Evolutionary conservation across 2,329 filamentous ascomycete genomes (phyloP).

Genomic region (Exophiala phaeomuriformis): DNA sequence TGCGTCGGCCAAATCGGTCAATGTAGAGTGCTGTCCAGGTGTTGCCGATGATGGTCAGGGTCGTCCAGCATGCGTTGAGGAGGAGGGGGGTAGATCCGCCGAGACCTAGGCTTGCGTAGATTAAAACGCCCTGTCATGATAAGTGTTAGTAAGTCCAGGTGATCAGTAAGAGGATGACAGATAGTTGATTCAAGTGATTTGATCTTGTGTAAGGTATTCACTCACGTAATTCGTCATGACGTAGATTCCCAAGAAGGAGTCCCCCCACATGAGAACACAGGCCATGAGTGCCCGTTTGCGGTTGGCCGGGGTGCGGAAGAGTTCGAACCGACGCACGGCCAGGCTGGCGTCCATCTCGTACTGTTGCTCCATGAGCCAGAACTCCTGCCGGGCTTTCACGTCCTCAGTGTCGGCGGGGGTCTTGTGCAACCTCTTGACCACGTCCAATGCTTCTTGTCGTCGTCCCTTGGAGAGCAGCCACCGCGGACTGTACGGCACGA

Average conservation of each 20-base stretch:
- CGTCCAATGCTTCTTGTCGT: slow-evolving; percentile 31
- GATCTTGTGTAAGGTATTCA: no score
- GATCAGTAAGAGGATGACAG: no score
- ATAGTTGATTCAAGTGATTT: no score
- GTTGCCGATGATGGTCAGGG: slow-evolving; percentile 37
- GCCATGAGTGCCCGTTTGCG: slow-evolving; percentile 37
- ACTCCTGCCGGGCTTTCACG: slow-evolving; percentile 35
- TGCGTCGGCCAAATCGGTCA: slow-evolving; percentile 36
- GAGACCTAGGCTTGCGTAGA: slow-evolving; percentile 35
- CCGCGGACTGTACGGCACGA: slow-evolving; percentile 32
- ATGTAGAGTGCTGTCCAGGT: slow-evolving; percentile 38
- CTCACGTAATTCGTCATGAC: slow-evolving; percentile 16
- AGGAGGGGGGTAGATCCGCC: slow-evolving; percentile 38
- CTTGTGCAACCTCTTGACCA: slow-evolving; percentile 33
- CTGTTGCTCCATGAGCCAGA: slow-evolving; percentile 42
- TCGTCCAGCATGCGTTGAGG: slow-evolving; percentile 41
- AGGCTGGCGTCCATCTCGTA: slow-evolving; percentile 33
- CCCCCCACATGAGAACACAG: slow-evolving; percentile 37
- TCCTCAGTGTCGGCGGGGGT: slow-evolving; percentile 32
- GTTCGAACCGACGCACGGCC: slow-evolving; percentile 32
- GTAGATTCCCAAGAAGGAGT: slow-evolving; percentile 33
- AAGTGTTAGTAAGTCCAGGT: slow-evolving; percentile 15
- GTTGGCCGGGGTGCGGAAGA: slow-evolving; percentile 39
- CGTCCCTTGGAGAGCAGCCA: slow-evolving; percentile 36
- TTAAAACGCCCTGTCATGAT: slow-evolving; percentile 37